Evolutionary conservation across 441 rosid genomes (phyloP), one percentile per base, ranked within the genome.

Genomic region (Populus tomentosa): DNA sequence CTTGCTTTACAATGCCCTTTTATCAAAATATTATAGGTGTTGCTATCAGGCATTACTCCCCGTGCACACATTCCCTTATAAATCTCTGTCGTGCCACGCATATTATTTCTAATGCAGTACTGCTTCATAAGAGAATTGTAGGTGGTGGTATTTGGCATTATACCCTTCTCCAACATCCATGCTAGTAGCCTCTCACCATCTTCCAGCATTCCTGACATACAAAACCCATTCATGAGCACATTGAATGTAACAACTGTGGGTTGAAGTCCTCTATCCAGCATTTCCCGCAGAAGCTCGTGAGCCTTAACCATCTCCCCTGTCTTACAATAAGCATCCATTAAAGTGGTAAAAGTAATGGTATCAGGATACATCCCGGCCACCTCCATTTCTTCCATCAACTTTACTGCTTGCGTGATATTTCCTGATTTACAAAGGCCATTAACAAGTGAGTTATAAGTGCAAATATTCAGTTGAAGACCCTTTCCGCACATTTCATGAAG

Each of bases 1-100:
- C 99, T 93, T 20, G 95, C 94, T 86, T 87, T 93, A 79, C 90
- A 93, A 81, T 95, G 98, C 71, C 98, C 98, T 86, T 81, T 88
- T 69, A 95, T 81, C 78, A 93, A 81, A 80, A 92, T 91, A 84
- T 93, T 94, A 74, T 88, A 95, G 21, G 95, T 90, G 85, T 89
- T 90, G 77, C 85, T 74, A 87, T 93, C 92, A 70, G 97, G 94
- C 78, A 84, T 56, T n/a, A 90, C 86, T 82, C 93, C 94, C 72
- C 74, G 84, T 71, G 86, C 80, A 69, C 85, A 80, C 99, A 95
- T 92, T 21, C 76, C 86, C 40, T 79, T 88, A 67, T 84, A 93
- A 66, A 92, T 76, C 64, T 85, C 82, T 20, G 88, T 82, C 28
- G 93, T 76, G 64, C 84, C 81, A 40, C 82, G 85, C 88, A 93